Conservation (phyloP, 257 asterid genomes). For the Solanum ossicruentum region DNA sequence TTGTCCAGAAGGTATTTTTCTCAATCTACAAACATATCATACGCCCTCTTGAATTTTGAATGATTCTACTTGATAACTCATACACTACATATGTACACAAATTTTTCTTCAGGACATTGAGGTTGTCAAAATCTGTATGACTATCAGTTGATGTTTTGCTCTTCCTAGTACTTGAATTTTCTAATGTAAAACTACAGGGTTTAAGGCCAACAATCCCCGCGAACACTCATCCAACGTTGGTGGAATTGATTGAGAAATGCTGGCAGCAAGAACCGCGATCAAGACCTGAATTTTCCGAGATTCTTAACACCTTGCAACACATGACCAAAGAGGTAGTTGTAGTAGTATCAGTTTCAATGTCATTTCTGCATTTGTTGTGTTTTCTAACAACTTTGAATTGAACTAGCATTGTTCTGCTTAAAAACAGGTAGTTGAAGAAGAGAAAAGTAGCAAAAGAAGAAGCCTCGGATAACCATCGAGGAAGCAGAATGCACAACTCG, state of each 20-base stretch:
- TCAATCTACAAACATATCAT: background rate
- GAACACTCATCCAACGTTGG: constrained; percentile 45
- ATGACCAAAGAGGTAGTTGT: constrained; percentile 38
- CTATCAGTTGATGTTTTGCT: background rate
- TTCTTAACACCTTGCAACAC: constrained; percentile 34
- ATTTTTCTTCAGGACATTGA: background rate
- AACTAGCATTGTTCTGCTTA: background rate
- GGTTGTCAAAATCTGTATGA: background rate
- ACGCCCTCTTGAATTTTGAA: background rate
- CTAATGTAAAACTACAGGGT: constrained; percentile 27
- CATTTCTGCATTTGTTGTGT: background rate
- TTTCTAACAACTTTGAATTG: background rate
- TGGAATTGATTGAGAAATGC: constrained; percentile 54
- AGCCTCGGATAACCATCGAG: constrained; percentile 18
- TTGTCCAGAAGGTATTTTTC: constrained; percentile 57
- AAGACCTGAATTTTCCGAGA: constrained; percentile 81
- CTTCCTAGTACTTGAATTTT: background rate
- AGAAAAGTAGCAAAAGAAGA: constrained; percentile 35
- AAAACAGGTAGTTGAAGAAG: constrained; percentile 36
- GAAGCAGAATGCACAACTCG: background rate
- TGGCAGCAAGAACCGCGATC: constrained; percentile 69
- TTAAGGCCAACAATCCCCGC: constrained; percentile 55
- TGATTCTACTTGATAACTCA: background rate
- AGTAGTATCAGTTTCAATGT: background rate
- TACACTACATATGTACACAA: background rate